Base-by-base conservation (phyloP, 495 filamentous ascomycete species). In the Penicillium paxilli region DNA sequence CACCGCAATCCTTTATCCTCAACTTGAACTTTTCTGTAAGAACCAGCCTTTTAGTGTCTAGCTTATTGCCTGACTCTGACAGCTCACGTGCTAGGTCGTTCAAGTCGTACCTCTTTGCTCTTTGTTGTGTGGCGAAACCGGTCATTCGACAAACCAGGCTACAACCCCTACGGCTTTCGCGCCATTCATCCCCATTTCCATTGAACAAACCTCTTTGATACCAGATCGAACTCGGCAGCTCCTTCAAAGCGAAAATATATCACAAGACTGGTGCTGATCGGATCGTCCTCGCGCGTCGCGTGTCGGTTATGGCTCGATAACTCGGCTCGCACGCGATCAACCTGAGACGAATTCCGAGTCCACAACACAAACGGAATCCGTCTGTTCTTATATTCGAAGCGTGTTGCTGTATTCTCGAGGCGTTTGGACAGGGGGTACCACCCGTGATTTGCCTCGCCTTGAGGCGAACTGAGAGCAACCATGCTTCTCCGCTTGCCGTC, bases 401-500 rank as follows among this genome's bases (percentile, higher is more conserved):
- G n/a, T n/a, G n/a, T n/a, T n/a, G n/a, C n/a, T n/a, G n/a, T n/a
- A n/a, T n/a, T n/a, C n/a, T n/a, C n/a, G n/a, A n/a, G n/a, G 19
- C 2, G n/a, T 1, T 22, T 12, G 9, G 21, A 42, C 10, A 6
- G 54, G 47, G 53, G 53, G 57, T 38, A 20, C 33, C 16, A 28
- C 9, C 25, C 19, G 49, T 44, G 52, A 53, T 32, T 50, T 51
- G 38, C 33, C 28, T 55, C 50, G 51, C 52, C 56, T 55, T 49
- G 51, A 53, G 52, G 61, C 57, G 57, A 59, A 57, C 46, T 48
- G 47, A 45, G 56, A 59, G 51, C 58, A 60, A 70, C 59, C 50
- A 82, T 82, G 79, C 75, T 80, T 65, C 69, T 82, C 60, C 76
- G 73, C 62, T 63, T 82, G 58, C 78, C 79, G 49, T 49, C 67